Evolutionary conservation across 257 asterid genomes (phyloP), one percentile per base, ranked within the genome.

Genomic region (Voacanga thouarsii): DNA sequence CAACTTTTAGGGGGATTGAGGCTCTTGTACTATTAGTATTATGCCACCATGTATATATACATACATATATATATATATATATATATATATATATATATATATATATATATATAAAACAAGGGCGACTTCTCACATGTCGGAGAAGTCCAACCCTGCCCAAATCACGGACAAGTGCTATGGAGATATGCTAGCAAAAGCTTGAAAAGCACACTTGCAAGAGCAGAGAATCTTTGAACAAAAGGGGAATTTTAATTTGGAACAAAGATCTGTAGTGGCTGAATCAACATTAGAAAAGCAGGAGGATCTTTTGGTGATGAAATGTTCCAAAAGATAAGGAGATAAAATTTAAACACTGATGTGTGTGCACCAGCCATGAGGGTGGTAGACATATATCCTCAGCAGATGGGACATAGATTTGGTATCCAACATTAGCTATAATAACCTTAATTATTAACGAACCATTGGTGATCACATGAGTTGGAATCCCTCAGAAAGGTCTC

Each of bases 311-410:
- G 70, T 83, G 90, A 86, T 85, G 86, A 89, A 86, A 85, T 88
- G 92, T 88, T 88, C 94, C 86, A 75, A 88, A 86, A 82, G 92
- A 86, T 89, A 88, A 89, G 94, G 85, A 77, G 87, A 87, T 85
- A 84, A 65, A 76, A 71, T 59, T 23, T 33, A n/a, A 43, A 66
- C 71, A 44, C 47, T 83, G 80, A 68, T 45, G 66, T 77, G 70
- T 79, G 75, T 57, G 65, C 81, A 70, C 83, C 76, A 76, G 74
- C 71, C 69, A 71, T 83, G 68, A 43, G 51, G 37, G 43, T 75
- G 61, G 33, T 72, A 78, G 60, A 85, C 12, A 76, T 44, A 43
- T 78, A 79, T 84, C 83, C 86, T 79, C 64, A 18, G n/a, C 55
- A 74, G 85, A 79, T 85, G 76, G 77, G 81, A 79, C 85, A 77